phyloP scores from a whole-genome alignment of 2,329 filamentous ascomycete genomes.

The Tolypocladium album region DNA sequence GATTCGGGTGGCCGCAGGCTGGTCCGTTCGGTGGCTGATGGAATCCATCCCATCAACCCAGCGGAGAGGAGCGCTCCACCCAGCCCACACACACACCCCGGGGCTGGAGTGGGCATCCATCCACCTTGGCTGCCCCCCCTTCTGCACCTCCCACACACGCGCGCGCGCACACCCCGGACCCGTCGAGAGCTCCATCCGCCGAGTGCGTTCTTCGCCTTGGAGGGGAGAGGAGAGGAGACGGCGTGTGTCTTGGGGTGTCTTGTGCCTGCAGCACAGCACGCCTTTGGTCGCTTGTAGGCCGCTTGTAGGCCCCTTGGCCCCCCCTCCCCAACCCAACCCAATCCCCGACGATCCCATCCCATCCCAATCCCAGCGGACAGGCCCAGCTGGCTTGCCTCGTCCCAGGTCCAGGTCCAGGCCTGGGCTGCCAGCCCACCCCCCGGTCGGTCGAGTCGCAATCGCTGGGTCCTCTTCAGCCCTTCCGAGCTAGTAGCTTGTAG shows the following conservation, averaged over 20 bases:
- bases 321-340: neutral
- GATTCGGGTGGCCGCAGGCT: neutral
- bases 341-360: neutral
- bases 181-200: neutral
- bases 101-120: neutral
- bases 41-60: neutral
- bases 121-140: neutral
- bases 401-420: conserved; percentile 2
- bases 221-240: neutral
- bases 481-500: conserved; percentile 19
- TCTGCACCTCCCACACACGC: neutral
- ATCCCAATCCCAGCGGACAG: conserved; percentile 1
- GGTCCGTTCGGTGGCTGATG: neutral
- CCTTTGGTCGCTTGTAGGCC: neutral
- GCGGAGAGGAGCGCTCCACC: neutral
- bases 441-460: conserved; percentile 1
- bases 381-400: neutral
- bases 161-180: neutral
- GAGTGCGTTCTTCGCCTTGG: neutral
- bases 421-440: conserved; percentile 1
- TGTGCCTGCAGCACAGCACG: neutral
- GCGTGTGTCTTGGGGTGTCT: neutral
- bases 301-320: neutral
- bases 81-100: neutral
- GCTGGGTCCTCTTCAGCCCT: conserved; percentile 25